A percentile compares a stretch with the other conserved stretches of the same genome.
These are phyloP conservation scores for Prunella vulgaris DNA, from an alignment of 257 asterid genomes.

Conservation along the genomic window DNA sequence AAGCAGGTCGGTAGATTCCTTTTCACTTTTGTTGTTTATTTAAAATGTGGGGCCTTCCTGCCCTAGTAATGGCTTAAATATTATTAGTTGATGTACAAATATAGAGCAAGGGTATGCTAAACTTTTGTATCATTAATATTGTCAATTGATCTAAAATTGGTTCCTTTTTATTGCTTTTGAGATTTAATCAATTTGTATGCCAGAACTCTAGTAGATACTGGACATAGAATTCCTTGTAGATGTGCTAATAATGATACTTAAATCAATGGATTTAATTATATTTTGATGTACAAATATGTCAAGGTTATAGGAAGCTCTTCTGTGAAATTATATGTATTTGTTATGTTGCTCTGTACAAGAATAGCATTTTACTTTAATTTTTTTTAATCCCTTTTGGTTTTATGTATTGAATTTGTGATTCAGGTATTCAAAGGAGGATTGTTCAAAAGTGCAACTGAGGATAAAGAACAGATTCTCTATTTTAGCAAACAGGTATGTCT, in stretches of 20 bases:
- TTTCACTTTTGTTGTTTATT: neutral
- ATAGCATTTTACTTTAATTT: neutral
- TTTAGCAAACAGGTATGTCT: constrained; percentile 80
- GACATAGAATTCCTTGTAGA: neutral
- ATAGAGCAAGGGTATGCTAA: neutral
- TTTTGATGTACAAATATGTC: neutral
- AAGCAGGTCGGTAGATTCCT: constrained; percentile 58
- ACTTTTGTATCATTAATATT: neutral
- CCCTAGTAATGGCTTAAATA: neutral
- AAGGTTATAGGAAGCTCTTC: neutral
- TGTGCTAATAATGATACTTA: neutral
- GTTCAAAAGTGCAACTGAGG: constrained; percentile 94
- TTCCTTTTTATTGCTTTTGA: neutral
- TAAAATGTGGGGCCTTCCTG: neutral
- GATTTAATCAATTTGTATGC: neutral
- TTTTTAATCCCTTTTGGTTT: neutral
- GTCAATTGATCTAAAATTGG: neutral
- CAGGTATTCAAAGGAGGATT: constrained; percentile 97
- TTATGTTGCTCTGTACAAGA: neutral
- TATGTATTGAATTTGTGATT: neutral
- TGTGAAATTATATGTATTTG: constrained; percentile 6
- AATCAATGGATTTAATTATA: constrained; percentile 7
- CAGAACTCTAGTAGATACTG: neutral
- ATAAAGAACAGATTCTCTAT: constrained; percentile 84
- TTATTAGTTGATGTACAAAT: constrained; percentile 13